Evolutionary conservation across 2,329 filamentous ascomycete species (phyloP).

Genomic region (Thelonectria rubi): DNA sequence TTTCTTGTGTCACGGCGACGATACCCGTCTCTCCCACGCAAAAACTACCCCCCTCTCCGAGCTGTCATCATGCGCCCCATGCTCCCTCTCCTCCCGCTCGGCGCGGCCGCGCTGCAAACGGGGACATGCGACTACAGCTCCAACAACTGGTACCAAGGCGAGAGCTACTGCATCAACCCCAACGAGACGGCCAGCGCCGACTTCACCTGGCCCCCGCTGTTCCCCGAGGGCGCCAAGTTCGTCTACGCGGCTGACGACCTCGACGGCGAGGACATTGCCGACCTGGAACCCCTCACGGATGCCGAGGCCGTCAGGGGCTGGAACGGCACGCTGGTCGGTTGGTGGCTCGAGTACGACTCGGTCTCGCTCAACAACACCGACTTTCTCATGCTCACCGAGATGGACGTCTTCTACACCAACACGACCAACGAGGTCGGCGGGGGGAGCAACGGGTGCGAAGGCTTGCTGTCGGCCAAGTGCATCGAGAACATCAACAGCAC

Average conservation of each 20-base stretch:
- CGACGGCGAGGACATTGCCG: not conserved
- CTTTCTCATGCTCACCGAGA: conserved; percentile 6
- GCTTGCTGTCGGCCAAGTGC: not conserved
- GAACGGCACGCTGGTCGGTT: not conserved
- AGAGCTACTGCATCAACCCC: conserved; percentile 7
- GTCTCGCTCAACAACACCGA: conserved; percentile 10
- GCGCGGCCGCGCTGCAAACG: conserved; percentile 5
- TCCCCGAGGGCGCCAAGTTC: conserved; percentile 7
- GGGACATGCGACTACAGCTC: conserved; percentile 10
- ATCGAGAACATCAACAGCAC: conserved; percentile 9
- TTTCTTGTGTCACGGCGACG: not conserved
- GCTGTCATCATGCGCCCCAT: not conserved
- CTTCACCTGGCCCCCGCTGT: conserved; percentile 1
- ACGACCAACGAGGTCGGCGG: not conserved
- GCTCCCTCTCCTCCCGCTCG: not conserved
- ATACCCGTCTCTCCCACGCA: not conserved
- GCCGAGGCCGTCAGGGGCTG: not conserved
- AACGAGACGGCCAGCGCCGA: not conserved
- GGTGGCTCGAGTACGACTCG: conserved; percentile 13
- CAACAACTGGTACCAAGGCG: conserved; percentile 3
- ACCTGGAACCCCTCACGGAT: not conserved
- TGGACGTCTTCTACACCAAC: conserved; percentile 9
- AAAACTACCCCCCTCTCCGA: not conserved
- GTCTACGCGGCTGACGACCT: conserved; percentile 6
- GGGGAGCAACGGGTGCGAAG: conserved; percentile 2